Evolutionary conservation across 352 stramenopile genomes (phyloP), one percentile per base, ranked within the genome.

Genomic region (Phytophthora nicotianae): DNA sequence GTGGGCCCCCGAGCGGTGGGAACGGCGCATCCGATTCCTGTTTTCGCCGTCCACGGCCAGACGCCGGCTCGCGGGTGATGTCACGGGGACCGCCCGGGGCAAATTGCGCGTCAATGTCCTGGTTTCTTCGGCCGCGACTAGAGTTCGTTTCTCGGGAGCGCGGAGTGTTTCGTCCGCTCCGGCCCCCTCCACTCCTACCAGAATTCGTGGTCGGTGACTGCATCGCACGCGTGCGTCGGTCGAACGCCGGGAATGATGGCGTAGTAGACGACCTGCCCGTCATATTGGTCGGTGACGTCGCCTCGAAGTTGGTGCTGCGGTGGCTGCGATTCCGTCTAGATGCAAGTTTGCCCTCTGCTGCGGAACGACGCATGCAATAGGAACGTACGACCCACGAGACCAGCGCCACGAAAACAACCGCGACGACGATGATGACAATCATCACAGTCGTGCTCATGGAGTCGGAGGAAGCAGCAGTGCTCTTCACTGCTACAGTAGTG

Each of bases 231-330:
- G 64, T 62, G 3, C 64, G 68, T 47, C 40, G 58, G 27, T 73
- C 59, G 50, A 77, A 77, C 3, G 68, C 68, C 24, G 68, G 68
- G 37, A 77, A 77, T 13, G 68, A 65, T 11, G 68, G 68, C 23
- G 58, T 70, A 7, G 45, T 21, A 0, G 64, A 71, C 4, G 58
- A 68, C 17, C 47, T 65, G n/a, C 48, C 47, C 17, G 68, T 55
- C n/a, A 53, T 20, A 9, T 75, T 65, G 5, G 52, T 72, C 2
- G 64, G 68, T 6, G 68, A 76, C n/a, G 52, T 65, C 14, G 45
- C 41, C 27, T 65, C 42, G 16, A 58, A 59, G 35, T 58, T 59
- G 1, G 50, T 59, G 27, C 17, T 51, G 20, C 27, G 56, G n/a
- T 47, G 29, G 48, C 35, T 61, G 21, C 48, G 33, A 16, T 66